Conservation (phyloP, 164 flowering plant genomes). For the Chimonanthus praecox region DNA sequence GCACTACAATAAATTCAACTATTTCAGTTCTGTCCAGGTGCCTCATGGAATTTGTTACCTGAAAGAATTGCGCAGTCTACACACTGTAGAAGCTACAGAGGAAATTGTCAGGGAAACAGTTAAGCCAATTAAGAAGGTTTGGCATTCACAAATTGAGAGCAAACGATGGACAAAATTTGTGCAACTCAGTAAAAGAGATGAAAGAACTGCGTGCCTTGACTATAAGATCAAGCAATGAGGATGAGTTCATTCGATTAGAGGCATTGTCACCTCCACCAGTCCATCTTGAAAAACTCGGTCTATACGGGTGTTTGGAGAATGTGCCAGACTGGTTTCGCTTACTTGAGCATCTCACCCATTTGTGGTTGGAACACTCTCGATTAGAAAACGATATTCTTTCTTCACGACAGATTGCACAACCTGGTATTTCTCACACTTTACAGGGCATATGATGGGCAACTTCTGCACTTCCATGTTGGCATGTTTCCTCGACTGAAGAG, state of each 20-base stretch:
- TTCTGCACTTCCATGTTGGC: background rate
- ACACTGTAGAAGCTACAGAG: background rate
- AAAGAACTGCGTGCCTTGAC: background rate
- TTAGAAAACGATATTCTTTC: background rate
- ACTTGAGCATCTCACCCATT: background rate
- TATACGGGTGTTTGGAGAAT: background rate
- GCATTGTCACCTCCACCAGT: background rate
- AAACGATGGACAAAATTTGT: background rate
- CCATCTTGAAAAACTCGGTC: background rate
- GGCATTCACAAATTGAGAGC: background rate
- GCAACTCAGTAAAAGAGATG: slow-evolving; percentile 10
- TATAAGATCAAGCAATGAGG: background rate
- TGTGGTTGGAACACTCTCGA: background rate
- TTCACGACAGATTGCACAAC: background rate
- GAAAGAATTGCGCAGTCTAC: background rate
- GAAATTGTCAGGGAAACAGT: background rate
- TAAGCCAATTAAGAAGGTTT: slow-evolving; percentile 8
- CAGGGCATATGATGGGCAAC: slow-evolving; percentile 5
- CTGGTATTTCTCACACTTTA: background rate
- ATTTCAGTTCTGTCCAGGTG: background rate
- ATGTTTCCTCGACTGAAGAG: background rate
- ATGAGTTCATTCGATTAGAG: background rate
- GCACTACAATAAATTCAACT: background rate
- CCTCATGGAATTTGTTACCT: background rate
- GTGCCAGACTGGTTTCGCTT: background rate